Evolutionary conservation across 148 eudicot genomes (phyloP).

Genomic region (Rhododendron vialii): DNA sequence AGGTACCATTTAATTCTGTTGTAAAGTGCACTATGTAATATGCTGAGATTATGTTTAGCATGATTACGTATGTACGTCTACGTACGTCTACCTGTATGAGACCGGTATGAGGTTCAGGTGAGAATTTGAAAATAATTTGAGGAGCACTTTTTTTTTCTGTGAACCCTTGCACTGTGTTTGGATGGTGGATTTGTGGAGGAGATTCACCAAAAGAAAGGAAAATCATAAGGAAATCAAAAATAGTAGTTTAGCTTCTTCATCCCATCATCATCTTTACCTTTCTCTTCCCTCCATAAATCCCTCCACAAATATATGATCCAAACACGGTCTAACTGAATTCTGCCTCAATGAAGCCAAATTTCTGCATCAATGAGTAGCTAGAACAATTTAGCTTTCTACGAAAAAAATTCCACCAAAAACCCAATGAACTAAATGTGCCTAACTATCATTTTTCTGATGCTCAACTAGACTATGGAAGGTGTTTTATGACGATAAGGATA

Average conservation of each 20-base stretch:
- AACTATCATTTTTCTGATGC: not conserved
- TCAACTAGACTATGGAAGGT: constrained; percentile 81
- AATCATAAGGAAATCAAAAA: not conserved
- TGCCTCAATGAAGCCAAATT: not conserved
- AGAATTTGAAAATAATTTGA: not conserved
- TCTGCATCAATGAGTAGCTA: not conserved
- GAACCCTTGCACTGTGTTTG: not conserved
- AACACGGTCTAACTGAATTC: not conserved
- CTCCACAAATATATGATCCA: not conserved
- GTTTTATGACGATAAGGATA: constrained; percentile 80
- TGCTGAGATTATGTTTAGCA: not conserved
- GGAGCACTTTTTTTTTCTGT: not conserved
- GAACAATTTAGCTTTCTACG: not conserved
- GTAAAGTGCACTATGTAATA: not conserved
- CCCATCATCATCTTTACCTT: not conserved
- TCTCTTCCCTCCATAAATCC: not conserved
- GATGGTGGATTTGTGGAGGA: not conserved
- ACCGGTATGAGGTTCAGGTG: not conserved
- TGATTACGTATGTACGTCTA: not conserved
- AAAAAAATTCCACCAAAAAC: not conserved
- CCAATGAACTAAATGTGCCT: not conserved
- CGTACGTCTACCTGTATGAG: not conserved
- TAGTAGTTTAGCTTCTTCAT: not conserved
- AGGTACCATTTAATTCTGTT: not conserved
- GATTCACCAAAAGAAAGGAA: not conserved